Percentiles rank a stretch among this genome's conserved stretches.
phyloP scores from a whole-genome alignment of 352 stramenopile species.

The Blastocystis sp. region DNA sequence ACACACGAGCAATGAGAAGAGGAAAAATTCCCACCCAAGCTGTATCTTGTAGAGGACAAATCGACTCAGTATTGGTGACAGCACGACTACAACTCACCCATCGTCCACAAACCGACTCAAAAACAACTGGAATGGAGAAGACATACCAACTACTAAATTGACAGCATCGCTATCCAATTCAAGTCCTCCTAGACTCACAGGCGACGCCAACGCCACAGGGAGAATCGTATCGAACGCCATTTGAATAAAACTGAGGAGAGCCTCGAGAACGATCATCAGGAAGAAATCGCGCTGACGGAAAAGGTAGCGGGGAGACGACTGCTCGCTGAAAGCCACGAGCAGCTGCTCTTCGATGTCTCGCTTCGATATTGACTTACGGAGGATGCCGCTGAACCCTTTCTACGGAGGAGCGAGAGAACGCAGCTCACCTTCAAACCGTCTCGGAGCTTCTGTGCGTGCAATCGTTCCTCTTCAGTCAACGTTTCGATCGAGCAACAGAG shows the following conservation, averaged over 20 bases:
- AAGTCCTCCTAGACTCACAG: neutral
- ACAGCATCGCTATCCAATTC: neutral
- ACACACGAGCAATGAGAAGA: neutral
- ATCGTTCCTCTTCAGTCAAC: neutral
- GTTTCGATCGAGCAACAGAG: slow-evolving; percentile 5
- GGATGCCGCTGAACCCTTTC: slow-evolving; percentile 1
- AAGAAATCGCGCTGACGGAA: slow-evolving; percentile 13
- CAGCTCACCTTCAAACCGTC: neutral
- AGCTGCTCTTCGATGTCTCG: neutral
- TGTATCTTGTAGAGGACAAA: neutral
- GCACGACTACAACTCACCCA: neutral
- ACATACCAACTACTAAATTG: neutral
- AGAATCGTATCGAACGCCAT: slow-evolving; percentile 16
- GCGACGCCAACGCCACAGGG: neutral
- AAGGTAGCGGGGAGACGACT: neutral
- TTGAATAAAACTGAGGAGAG: neutral
- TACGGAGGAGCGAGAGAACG: neutral
- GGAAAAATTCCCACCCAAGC: neutral
- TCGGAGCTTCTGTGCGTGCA: neutral
- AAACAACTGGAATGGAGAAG: neutral
- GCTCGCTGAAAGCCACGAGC: neutral
- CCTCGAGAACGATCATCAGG: neutral
- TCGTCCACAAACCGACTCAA: neutral
- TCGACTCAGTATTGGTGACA: neutral
- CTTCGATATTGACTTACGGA: neutral